phyloP scores from a whole-genome alignment of 208 protist genomes.

The Trypanosoma caninum region DNA sequence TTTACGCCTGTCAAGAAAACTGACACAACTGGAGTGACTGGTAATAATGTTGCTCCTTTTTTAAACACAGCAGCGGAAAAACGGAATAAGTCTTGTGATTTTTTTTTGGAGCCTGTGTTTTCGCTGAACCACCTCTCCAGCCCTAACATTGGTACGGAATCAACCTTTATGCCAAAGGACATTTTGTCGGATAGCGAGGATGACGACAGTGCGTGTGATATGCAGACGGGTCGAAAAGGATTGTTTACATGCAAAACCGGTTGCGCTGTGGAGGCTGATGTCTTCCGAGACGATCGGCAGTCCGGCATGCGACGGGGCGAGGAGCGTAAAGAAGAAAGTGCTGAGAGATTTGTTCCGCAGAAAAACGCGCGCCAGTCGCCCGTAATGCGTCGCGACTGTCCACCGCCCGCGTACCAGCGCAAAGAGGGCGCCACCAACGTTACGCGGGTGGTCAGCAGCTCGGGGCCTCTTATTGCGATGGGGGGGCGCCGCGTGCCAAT shows the following conservation, averaged over 20 bases:
- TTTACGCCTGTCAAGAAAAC: not conserved
- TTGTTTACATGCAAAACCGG: too few relatives aligned
- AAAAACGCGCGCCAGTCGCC: not conserved
- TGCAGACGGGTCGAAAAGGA: not conserved
- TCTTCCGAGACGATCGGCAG: too few relatives aligned
- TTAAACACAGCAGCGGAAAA: too few relatives aligned
- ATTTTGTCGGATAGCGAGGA: constrained; percentile 47
- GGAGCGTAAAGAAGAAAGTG: too few relatives aligned
- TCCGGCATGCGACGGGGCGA: too few relatives aligned
- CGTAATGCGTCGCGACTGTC: not conserved
- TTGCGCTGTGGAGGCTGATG: not conserved
- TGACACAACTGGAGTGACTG: not conserved
- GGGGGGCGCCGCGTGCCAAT: constrained; percentile 74
- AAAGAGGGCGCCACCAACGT: constrained; percentile 10
- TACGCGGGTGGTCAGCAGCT: constrained; percentile 34
- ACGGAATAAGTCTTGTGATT: not conserved
- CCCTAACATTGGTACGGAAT: constrained; percentile 7
- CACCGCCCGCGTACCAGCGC: constrained; percentile 9
- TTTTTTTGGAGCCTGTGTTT: constrained; percentile 10
- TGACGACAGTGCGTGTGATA: constrained; percentile 16
- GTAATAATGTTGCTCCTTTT: too few relatives aligned
- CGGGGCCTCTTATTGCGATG: constrained; percentile 60
- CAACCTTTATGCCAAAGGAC: constrained; percentile 5
- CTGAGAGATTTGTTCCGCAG: too few relatives aligned
- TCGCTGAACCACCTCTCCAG: not conserved